phyloP scores from a whole-genome alignment of 352 stramenopile genomes.

The Phytophthora boehmeriae region DNA sequence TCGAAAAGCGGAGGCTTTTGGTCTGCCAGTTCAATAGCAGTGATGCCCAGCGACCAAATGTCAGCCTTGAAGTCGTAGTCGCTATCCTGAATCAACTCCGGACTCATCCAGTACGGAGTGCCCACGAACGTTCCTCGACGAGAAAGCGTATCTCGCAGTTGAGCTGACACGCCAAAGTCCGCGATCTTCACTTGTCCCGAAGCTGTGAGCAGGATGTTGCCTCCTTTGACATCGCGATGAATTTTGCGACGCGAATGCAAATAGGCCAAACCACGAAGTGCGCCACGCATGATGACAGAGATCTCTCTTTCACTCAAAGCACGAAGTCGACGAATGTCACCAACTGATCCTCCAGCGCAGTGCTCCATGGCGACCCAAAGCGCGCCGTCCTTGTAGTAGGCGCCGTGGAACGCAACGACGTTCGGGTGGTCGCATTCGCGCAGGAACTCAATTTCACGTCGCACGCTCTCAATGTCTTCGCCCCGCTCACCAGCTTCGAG shows the following conservation, averaged over 20 bases:
- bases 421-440: constrained; percentile 79
- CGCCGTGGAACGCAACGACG: constrained; percentile 76
- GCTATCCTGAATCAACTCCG: constrained; percentile 92
- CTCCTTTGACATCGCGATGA: constrained; percentile 94
- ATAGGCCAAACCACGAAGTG: constrained; percentile 81
- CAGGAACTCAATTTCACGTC: constrained; percentile 73
- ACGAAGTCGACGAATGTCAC: constrained; percentile 63
- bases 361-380: constrained; percentile 92
- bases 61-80: constrained; percentile 94
- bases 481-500: constrained; percentile 65
- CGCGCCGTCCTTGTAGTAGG: constrained; percentile 85
- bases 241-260: constrained; percentile 87
- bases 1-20: constrained; percentile 91
- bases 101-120: constrained; percentile 95
- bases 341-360: constrained; percentile 83
- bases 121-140: constrained; percentile 84
- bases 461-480: constrained; percentile 75
- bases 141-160: constrained; percentile 60
- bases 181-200: constrained; percentile 95
- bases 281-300: constrained; percentile 77
- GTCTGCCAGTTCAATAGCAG: constrained; percentile 91
- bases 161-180: constrained; percentile 90
- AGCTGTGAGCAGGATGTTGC: constrained; percentile 95
- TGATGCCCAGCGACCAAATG: constrained; percentile 92
- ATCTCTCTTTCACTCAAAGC: constrained; percentile 72